Evolutionary conservation across 78 protist genomes (phyloP).

Genomic region (Trichosphaerium sp.): DNA sequence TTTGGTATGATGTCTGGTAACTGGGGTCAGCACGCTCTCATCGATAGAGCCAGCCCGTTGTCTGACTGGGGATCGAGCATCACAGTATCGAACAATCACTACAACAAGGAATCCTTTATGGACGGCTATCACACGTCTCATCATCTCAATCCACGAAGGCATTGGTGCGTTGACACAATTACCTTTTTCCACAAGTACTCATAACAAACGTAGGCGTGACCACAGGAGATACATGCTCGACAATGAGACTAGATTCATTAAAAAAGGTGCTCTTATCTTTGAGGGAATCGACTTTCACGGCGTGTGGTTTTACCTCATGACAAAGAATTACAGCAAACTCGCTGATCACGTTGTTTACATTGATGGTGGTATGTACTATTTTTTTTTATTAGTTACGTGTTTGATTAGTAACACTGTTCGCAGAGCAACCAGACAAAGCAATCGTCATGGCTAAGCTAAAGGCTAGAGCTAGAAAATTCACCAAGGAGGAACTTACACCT

Average conservation of each 20-base stretch:
- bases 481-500: no score
- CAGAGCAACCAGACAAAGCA: no score
- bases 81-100: background rate
- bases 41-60: background rate
- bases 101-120: background rate
- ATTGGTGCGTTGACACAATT: background rate
- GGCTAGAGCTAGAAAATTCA: no score
- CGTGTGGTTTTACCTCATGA: conserved; percentile 6
- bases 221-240: no score
- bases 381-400: no score
- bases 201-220: no score
- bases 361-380: no score
- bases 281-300: background rate
- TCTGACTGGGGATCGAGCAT: background rate
- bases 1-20: conserved; percentile 16
- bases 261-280: background rate
- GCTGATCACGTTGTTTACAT: background rate
- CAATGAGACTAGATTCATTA: no score
- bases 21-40: conserved; percentile 23
- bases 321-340: background rate
- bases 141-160: background rate
- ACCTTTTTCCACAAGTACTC: background rate
- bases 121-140: conserved; percentile 8
- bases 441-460: no score
- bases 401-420: no score